phyloP scores from a whole-genome alignment of 768 basidiomycete species.

The Calocybe cyanea region DNA sequence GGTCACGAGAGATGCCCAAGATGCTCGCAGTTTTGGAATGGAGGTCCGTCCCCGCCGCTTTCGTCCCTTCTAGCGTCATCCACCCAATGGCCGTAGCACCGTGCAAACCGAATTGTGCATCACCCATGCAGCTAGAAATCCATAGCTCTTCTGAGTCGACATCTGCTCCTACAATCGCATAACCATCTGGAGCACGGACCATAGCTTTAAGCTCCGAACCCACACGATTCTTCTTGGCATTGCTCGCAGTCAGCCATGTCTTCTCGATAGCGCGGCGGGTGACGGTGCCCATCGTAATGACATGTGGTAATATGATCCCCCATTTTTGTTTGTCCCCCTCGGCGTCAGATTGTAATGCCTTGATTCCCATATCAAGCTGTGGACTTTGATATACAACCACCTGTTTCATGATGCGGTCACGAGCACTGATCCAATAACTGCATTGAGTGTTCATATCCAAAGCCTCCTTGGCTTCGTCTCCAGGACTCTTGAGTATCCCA shows the following conservation, averaged over 20 bases:
- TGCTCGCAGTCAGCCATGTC: conserved; percentile 97
- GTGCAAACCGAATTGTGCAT: conserved; percentile 95
- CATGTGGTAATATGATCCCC: conserved; percentile 93
- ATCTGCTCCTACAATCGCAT: conserved; percentile 94
- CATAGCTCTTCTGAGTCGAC: conserved; percentile 99
- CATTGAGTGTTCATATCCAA: conserved; percentile 91
- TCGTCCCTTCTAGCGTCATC: conserved; percentile 99
- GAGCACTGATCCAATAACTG: conserved; percentile 95
- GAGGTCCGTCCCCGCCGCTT: conserved; percentile 89
- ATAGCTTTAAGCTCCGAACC: conserved; percentile 98
- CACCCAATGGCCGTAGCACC: conserved; percentile 96
- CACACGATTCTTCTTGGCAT: conserved; percentile 96
- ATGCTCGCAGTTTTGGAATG: conserved; percentile 96
- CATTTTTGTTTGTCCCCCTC: conserved; percentile 44
- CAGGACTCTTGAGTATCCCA: conserved; percentile 80
- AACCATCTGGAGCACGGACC: conserved; percentile 91
- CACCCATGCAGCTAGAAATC: conserved; percentile 99
- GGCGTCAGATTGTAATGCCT: conserved; percentile 11
- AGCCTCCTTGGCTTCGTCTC: conserved; percentile 76
- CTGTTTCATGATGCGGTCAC: conserved; percentile 90
- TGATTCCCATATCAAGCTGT: conserved; percentile 50
- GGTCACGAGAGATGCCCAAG: conserved; percentile 87
- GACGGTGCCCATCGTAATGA: conserved; percentile 98
- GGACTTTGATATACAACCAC: conserved; percentile 82
- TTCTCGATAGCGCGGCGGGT: conserved; percentile 96